A percentile compares a stretch with the other conserved stretches of the same genome.
phyloP scores from a whole-genome alignment of 163 green algal genomes.

The Volvox carteri region DNA sequence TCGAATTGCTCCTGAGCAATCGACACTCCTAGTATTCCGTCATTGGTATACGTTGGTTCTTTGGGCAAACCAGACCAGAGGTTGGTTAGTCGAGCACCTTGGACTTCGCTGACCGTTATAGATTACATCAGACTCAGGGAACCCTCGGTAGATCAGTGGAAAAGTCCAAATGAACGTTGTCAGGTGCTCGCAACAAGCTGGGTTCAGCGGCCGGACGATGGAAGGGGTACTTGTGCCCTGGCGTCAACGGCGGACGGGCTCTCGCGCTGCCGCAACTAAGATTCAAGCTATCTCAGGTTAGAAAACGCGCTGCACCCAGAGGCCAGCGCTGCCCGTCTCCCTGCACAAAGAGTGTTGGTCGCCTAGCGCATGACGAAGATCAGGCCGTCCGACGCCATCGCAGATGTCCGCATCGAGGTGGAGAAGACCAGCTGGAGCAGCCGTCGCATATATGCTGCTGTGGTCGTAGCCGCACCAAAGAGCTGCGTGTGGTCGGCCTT shows the following conservation, averaged over 20 bases:
- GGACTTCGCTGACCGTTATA: not conserved
- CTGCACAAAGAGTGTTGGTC: no score
- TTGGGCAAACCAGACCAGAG: not conserved
- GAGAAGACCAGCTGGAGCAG: constrained; percentile 79
- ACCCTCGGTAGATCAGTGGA: no score
- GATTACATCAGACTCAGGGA: no score
- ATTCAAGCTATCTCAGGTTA: not conserved
- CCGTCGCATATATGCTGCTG: constrained; percentile 74
- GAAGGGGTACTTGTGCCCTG: not conserved
- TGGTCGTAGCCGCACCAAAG: constrained; percentile 76
- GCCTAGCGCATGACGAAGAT: no score
- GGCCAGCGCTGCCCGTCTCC: no score
- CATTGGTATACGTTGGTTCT: not conserved
- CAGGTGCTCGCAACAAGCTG: not conserved
- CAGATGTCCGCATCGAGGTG: constrained; percentile 69
- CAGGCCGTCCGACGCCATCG: not conserved
- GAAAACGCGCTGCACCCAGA: not conserved
- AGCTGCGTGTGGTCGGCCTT: constrained; percentile 78
- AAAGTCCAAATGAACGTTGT: not conserved
- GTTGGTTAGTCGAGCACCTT: not conserved
- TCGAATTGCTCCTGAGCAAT: no score
- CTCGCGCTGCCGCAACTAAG: not conserved
- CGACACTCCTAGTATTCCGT: no score
- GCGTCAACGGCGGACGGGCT: not conserved
- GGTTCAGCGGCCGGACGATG: constrained; percentile 16